Base-by-base conservation (phyloP, 805 yeast species). In the Candida taoyuanica region DNA sequence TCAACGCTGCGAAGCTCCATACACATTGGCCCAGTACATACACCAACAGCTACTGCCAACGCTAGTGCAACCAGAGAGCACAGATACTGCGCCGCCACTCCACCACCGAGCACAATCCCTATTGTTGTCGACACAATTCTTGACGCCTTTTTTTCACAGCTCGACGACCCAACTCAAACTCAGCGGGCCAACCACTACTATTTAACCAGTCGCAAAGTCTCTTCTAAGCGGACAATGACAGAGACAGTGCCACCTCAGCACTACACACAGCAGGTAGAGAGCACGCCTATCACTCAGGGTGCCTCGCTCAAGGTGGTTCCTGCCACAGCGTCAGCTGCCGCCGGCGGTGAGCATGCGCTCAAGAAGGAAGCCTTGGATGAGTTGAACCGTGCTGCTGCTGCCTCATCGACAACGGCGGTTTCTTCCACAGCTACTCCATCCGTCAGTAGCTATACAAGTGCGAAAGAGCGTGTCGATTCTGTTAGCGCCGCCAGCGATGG, bases 71-170 rank as follows among this genome's bases (percentile, higher is more conserved):
- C n/a, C n/a, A n/a, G n/a, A n/a, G n/a, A n/a, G n/a, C n/a, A n/a
- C n/a, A n/a, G n/a, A n/a, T n/a, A n/a, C 14, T 11, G 28, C 8
- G 6, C 14, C 13, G 28, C 28, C 28, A 25, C 7, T 14, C 6
- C 14, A 25, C 28, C 28, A 25, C 9, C 24, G 24, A 21, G 24
- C 13, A 9, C 13, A 7, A 9, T 25, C 33, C 4, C 34, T 31
- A 27, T 37, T 28, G 36, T 37, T 37, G 35, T 31, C 31, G 34
- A 17, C 30, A 28, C 21, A 24, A 5, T 25, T 6, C 18, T 25
- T 37, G 40, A 37, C 40, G 40, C 40, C 40, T 37, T 37, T 37
- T 36, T 36, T 28, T 27, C 31, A 17, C 11, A 7, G 24, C 24
- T 21, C 24, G 24, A 21, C 24, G 24, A 21, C 24, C 7, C 24